These are phyloP conservation scores for Arthrobotrys sphaeroides DNA, from an alignment of 2,329 filamentous ascomycete genomes.

Conservation along the genomic window DNA sequence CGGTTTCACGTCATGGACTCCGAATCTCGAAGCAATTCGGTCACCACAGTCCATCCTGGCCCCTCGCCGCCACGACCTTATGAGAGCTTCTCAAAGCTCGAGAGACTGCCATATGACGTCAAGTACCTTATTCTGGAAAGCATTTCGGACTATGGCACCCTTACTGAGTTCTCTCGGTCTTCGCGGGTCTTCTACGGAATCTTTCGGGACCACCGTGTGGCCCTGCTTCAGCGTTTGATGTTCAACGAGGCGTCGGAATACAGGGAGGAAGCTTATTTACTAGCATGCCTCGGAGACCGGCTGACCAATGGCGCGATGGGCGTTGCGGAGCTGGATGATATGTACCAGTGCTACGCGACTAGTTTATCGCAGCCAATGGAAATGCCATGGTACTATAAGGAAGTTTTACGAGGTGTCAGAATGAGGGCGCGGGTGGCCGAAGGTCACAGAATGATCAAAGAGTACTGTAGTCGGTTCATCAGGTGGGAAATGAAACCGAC, in stretches of 20 bases:
- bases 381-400: constrained; percentile 15
- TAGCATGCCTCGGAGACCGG: not conserved
- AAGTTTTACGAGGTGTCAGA: not conserved
- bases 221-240: not conserved
- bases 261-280: constrained; percentile 11
- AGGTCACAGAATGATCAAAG: constrained; percentile 1
- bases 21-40: too few species aligned
- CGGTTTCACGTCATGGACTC: too few species aligned
- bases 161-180: not conserved
- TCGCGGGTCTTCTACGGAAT: constrained; percentile 22
- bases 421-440: not conserved
- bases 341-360: not conserved
- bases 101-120: constrained; percentile 8
- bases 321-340: not conserved
- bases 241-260: constrained; percentile 17
- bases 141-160: constrained; percentile 6
- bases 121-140: constrained; percentile 17
- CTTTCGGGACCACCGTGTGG: not conserved
- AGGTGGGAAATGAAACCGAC: not conserved
- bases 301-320: not conserved
- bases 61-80: too few species aligned
- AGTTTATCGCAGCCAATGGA: not conserved
- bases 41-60: too few species aligned
- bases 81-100: not conserved
- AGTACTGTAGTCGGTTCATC: not conserved